Conservation (phyloP, 1,284 basidiomycete genomes). For the Sutorius eximius region DNA sequence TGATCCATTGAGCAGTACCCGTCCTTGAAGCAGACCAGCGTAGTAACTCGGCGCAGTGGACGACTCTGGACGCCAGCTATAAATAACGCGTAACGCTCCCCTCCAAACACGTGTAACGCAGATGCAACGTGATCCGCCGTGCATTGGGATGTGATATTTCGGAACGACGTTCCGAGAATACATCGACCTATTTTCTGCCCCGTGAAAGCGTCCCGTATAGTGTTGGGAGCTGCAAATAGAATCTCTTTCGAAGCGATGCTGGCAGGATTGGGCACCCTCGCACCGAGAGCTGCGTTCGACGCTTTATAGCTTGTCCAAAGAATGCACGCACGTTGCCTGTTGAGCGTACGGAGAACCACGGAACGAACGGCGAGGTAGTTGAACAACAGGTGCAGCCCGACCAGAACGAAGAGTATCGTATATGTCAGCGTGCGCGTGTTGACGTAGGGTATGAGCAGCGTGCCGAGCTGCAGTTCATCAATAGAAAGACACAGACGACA, state of each 20-base stretch:
- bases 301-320: constrained; percentile 48
- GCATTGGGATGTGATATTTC: constrained; percentile 9
- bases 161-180: constrained; percentile 45
- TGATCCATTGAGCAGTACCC: constrained; percentile 47
- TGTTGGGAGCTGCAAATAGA: constrained; percentile 38
- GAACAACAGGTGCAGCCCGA: constrained; percentile 53
- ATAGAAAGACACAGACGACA: neutral
- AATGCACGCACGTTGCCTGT: constrained; percentile 55
- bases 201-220: constrained; percentile 37
- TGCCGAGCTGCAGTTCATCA: constrained; percentile 50
- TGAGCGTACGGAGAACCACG: constrained; percentile 55
- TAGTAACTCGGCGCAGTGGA: constrained; percentile 12
- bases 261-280: constrained; percentile 30
- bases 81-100: constrained; percentile 53
- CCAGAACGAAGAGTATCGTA: constrained; percentile 48
- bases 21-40: constrained; percentile 48
- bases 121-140: constrained; percentile 12
- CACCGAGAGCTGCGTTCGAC: constrained; percentile 3
- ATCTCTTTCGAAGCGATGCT: constrained; percentile 38
- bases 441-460: constrained; percentile 55
- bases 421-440: constrained; percentile 52
- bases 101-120: constrained; percentile 34
- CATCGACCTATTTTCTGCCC: constrained; percentile 40
- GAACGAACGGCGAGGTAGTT: constrained; percentile 62
- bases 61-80: constrained; percentile 21